These are phyloP conservation scores for Puccinia novopanici DNA, from an alignment of 1,284 basidiomycete species.

Conservation along the genomic window DNA sequence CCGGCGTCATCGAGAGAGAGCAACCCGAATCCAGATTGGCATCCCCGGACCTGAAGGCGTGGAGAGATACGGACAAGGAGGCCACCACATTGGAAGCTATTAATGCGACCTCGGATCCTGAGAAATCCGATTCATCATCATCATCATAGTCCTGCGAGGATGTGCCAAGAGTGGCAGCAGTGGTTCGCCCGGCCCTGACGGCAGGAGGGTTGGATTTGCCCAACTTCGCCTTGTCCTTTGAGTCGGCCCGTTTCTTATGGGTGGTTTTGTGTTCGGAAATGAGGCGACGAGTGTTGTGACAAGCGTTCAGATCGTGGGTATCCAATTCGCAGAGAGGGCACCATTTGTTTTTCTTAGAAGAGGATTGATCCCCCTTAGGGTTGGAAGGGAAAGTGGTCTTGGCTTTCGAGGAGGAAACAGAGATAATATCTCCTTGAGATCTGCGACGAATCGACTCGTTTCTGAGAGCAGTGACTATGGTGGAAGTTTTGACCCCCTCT, in stretches of 20 bases:
- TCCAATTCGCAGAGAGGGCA: background rate
- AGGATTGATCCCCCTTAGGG: too few relatives aligned
- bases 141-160: background rate
- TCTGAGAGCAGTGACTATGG: conserved; percentile 15
- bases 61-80: background rate
- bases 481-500: background rate
- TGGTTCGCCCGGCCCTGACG: too few relatives aligned
- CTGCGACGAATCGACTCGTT: conserved; percentile 1
- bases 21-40: conserved; percentile 16
- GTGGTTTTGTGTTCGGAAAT: background rate
- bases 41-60: too few relatives aligned
- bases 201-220: background rate
- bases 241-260: too few relatives aligned
- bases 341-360: too few relatives aligned
- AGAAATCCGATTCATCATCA: too few relatives aligned
- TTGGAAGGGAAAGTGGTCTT: background rate
- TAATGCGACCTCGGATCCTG: background rate
- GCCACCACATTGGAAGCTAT: background rate
- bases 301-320: background rate
- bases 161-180: background rate
- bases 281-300: background rate
- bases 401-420: background rate
- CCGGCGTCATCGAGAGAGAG: conserved; percentile 19
- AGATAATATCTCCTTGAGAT: background rate
- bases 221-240: too few relatives aligned